These are phyloP conservation scores for Digitaria exilis DNA, from an alignment of 202 grass and related monocot genomes.

Conservation along the genomic window DNA sequence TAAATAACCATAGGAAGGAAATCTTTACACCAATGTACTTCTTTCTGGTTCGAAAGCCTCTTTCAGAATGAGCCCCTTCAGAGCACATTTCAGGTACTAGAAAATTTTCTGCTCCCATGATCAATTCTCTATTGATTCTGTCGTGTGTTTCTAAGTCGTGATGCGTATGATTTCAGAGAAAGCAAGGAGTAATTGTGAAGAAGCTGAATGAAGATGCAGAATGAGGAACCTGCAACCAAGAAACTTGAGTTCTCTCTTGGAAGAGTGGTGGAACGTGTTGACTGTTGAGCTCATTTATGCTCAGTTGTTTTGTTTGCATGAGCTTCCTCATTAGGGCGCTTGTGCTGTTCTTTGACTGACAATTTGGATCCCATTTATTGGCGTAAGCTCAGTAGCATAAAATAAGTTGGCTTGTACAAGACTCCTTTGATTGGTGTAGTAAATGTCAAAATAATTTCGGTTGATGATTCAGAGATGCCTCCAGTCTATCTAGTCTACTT, in stretches of 20 bases:
- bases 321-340: neutral
- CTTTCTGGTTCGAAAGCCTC: slow-evolving; percentile 83
- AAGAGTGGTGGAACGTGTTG: neutral
- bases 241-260: neutral
- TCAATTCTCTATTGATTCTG: neutral
- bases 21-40: slow-evolving; percentile 96
- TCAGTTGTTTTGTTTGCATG: neutral
- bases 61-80: slow-evolving; percentile 38
- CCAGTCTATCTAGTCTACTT: neutral
- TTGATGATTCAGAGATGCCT: neutral
- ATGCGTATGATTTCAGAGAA: slow-evolving; percentile 6
- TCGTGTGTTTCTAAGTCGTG: neutral
- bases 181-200: neutral
- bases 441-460: neutral
- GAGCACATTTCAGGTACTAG: slow-evolving; percentile 20
- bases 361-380: neutral
- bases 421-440: neutral
- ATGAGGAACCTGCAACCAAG: neutral
- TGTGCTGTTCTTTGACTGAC: slow-evolving; percentile 9
- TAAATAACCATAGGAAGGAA: slow-evolving; percentile 66
- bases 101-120: neutral
- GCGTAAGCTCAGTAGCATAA: slow-evolving; percentile 13
- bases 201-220: neutral
- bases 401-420: slow-evolving; percentile 29
- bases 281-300: neutral